Evolutionary conservation across 1,284 basidiomycete species (phyloP).

Genomic region (Malassezia sp.): DNA sequence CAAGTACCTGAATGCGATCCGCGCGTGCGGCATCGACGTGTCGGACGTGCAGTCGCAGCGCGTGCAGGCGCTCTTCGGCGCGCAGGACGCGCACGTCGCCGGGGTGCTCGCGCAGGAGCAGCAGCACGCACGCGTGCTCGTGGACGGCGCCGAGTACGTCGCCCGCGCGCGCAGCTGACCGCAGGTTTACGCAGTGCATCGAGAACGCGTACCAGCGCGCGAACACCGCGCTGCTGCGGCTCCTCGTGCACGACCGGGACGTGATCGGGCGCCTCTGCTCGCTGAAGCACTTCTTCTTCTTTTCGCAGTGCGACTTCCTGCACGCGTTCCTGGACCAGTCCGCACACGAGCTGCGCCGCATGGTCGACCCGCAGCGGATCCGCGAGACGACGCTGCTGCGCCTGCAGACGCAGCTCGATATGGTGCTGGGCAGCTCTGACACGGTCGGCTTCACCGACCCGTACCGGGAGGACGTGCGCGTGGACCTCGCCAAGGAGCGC

Average conservation of each 20-base stretch:
- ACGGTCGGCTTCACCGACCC: constrained; percentile 41
- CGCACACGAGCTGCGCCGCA: constrained; percentile 35
- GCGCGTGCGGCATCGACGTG: constrained; percentile 43
- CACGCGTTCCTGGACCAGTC: constrained; percentile 42
- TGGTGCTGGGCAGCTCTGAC: constrained; percentile 38
- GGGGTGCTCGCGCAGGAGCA: constrained; percentile 2
- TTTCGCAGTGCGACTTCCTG: constrained; percentile 40
- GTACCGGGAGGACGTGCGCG: constrained; percentile 40
- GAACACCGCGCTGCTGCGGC: constrained; percentile 36
- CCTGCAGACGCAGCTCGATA: constrained; percentile 42
- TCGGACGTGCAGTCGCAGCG: constrained; percentile 14
- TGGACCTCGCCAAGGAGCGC: constrained; percentile 38
- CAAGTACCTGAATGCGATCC: constrained; percentile 45
- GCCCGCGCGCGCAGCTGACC: neutral
- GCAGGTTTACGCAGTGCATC: constrained; percentile 36
- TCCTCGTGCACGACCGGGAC: constrained; percentile 39
- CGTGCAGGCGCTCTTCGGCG: constrained; percentile 12
- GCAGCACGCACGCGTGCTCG: constrained; percentile 20
- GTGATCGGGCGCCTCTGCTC: constrained; percentile 37
- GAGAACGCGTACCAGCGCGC: constrained; percentile 41
- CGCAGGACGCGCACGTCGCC: constrained; percentile 12
- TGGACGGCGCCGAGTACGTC: constrained; percentile 37
- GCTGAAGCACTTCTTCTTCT: constrained; percentile 44
- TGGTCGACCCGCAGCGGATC: constrained; percentile 32
- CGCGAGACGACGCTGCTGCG: constrained; percentile 49